Percentiles rank a stretch among this genome's conserved stretches.
These are phyloP conservation scores for Micromonas pusilla DNA, from an alignment of 139 green algal genomes.

Conservation along the genomic window DNA sequence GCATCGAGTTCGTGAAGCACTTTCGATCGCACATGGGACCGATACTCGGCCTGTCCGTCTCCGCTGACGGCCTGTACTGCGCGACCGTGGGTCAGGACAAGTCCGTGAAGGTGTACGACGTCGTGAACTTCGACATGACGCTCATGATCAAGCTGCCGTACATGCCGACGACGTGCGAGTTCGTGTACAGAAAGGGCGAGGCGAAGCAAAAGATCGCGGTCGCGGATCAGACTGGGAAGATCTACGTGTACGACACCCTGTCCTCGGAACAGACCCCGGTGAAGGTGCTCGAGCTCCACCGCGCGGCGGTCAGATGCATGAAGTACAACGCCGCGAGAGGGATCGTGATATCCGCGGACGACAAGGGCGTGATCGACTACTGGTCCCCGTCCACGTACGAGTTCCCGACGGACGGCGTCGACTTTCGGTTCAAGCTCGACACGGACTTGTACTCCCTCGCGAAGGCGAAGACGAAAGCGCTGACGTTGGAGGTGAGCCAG, in stretches of 20 bases:
- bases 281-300: slow-evolving; percentile 51
- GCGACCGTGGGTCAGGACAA: slow-evolving; percentile 60
- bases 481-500: slow-evolving; percentile 47
- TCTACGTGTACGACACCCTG: slow-evolving; percentile 74
- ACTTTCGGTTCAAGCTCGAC: slow-evolving; percentile 71
- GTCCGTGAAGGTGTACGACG: slow-evolving; percentile 87
- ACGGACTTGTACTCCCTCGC: slow-evolving; percentile 89
- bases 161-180: slow-evolving; percentile 46
- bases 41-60: slow-evolving; percentile 34
- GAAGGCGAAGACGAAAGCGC: slow-evolving; percentile 65
- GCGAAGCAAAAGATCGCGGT: slow-evolving; percentile 18
- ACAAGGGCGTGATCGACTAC: slow-evolving; percentile 77
- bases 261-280: slow-evolving; percentile 46
- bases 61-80: slow-evolving; percentile 54
- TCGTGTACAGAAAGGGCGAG: slow-evolving; percentile 8
- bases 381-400: slow-evolving; percentile 55
- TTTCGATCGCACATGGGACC: slow-evolving; percentile 68
- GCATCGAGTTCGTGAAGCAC: slow-evolving; percentile 86
- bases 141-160: slow-evolving; percentile 82
- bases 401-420: background rate
- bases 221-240: slow-evolving; percentile 10
- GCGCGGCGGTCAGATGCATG: slow-evolving; percentile 59
- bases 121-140: slow-evolving; percentile 95
- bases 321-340: slow-evolving; percentile 59
- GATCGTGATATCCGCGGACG: slow-evolving; percentile 51